Evolutionary conservation across 495 filamentous ascomycete genomes (phyloP).

Genomic region (Neurospora sp.): DNA sequence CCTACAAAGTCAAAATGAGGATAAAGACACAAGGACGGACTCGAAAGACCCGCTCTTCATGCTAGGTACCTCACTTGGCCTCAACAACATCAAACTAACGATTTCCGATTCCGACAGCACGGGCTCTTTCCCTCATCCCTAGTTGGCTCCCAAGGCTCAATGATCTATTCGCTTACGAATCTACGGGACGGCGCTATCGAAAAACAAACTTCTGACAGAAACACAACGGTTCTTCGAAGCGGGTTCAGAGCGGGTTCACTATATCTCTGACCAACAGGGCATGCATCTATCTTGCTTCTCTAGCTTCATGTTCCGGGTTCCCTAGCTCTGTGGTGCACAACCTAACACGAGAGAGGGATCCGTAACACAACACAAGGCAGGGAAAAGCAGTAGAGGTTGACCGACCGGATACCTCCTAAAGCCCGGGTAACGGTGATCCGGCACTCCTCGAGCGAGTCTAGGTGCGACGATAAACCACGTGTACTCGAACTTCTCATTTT

Average conservation of each 20-base stretch:
- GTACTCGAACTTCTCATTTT: neutral
- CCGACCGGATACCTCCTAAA: neutral
- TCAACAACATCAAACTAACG: constrained; percentile 5
- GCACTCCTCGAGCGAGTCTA: neutral
- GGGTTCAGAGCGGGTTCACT: neutral
- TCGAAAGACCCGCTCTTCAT: neutral
- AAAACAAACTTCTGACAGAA: neutral
- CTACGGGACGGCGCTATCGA: neutral
- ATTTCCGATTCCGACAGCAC: constrained; percentile 5
- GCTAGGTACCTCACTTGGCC: neutral
- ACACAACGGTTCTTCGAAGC: neutral
- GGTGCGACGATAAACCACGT: neutral
- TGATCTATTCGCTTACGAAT: neutral
- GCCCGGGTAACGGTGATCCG: neutral
- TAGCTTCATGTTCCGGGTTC: neutral
- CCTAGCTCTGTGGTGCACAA: neutral
- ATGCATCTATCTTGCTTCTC: neutral
- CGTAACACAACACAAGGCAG: neutral
- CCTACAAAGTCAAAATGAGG: constrained; percentile 2
- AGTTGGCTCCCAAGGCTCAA: neutral
- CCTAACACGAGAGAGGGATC: neutral
- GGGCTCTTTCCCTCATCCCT: constrained; percentile 1
- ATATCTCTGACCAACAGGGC: neutral
- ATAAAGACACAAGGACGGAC: neutral
- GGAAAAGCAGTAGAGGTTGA: neutral